Evolutionary conservation across 83 land plant genomes (phyloP).

Genomic region (Isoetes engelmannii): DNA sequence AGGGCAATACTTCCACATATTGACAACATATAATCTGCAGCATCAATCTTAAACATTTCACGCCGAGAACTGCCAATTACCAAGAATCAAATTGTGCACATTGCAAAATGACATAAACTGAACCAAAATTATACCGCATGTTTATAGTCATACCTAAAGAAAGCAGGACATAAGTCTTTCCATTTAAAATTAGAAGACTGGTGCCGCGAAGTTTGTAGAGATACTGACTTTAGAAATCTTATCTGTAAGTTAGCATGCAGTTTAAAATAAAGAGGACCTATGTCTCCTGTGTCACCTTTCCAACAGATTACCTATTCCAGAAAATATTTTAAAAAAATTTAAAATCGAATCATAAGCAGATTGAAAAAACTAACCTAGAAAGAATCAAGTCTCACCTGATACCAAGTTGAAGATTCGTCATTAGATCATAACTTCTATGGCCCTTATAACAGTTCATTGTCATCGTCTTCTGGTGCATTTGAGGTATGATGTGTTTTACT

Average conservation of each 20-base stretch:
- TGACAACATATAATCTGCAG: constrained; percentile 76
- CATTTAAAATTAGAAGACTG: constrained; percentile 22
- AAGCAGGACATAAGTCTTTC: constrained; percentile 24
- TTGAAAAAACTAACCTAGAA: background rate
- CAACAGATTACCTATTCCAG: constrained; percentile 61
- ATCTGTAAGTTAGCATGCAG: constrained; percentile 13
- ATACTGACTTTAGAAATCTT: constrained; percentile 16
- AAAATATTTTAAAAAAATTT: background rate
- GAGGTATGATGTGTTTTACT: background rate
- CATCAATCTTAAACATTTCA: constrained; percentile 57
- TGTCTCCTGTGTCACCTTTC: constrained; percentile 23
- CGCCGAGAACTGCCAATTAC: constrained; percentile 39
- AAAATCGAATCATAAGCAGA: background rate
- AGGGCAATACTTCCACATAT: constrained; percentile 72
- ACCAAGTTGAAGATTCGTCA: constrained; percentile 22
- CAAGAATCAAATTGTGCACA: no score
- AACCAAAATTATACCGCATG: no score
- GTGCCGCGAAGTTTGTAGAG: constrained; percentile 16
- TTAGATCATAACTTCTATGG: constrained; percentile 25
- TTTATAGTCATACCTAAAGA: constrained; percentile 15
- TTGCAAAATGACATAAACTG: no score
- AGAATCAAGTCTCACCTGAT: constrained; percentile 13
- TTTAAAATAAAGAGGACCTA: constrained; percentile 15
- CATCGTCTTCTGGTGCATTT: constrained; percentile 13
- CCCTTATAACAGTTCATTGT: constrained; percentile 30